phyloP scores from a whole-genome alignment of 305 asterid species.

The Fraxinus angustifolia region DNA sequence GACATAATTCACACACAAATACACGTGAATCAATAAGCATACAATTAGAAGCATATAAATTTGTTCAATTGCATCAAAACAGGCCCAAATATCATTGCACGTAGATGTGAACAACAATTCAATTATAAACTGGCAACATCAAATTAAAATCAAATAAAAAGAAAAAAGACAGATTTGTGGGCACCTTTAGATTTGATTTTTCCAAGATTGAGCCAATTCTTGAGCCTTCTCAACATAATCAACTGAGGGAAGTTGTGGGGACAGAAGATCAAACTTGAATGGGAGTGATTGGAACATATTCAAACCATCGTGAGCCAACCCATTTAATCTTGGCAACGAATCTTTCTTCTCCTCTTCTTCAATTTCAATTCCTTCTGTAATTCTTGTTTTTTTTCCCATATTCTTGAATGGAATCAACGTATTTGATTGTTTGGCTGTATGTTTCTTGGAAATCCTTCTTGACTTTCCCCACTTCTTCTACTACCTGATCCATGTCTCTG shows the following conservation, averaged over 20 bases:
- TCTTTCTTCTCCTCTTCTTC: constrained; percentile 43
- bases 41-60: background rate
- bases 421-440: constrained; percentile 35
- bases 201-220: constrained; percentile 71
- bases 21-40: background rate
- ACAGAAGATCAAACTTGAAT: constrained; percentile 84
- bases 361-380: constrained; percentile 30
- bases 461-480: constrained; percentile 60
- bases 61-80: background rate
- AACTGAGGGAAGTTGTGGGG: constrained; percentile 64
- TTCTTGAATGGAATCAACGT: constrained; percentile 56
- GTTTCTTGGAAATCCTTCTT: constrained; percentile 58
- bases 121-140: background rate
- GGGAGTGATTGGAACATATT: constrained; percentile 63
- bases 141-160: background rate
- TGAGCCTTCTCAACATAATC: constrained; percentile 70
- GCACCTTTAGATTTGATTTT: constrained; percentile 64
- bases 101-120: background rate
- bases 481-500: constrained; percentile 60
- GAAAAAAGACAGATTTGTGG: background rate
- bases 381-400: constrained; percentile 49
- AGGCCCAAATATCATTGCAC: background rate
- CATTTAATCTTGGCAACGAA: constrained; percentile 85
- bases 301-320: constrained; percentile 83
- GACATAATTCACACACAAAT: background rate